These are phyloP conservation scores for Boechera stricta DNA, from an alignment of 345 rosid species.

Conservation along the genomic window DNA sequence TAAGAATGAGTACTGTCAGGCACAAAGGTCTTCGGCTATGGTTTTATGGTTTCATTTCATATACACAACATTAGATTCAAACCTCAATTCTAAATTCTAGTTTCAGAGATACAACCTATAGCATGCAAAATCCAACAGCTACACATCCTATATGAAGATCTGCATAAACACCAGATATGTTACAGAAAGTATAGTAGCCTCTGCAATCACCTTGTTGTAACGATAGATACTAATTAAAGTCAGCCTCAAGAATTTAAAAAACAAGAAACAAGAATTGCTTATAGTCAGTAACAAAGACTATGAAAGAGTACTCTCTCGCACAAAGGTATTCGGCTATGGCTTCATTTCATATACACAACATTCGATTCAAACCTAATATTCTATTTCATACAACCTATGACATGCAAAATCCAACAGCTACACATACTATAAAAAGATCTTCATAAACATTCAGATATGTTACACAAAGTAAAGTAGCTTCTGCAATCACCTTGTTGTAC, in stretches of 20 bases:
- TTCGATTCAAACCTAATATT: neutral
- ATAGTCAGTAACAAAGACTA: slow-evolving; percentile 14
- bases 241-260: neutral
- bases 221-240: no score
- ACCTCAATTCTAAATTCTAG: no score
- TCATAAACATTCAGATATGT: slow-evolving; percentile 11
- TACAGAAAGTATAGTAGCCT: no score
- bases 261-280: neutral
- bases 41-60: no score
- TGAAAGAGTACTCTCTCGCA: neutral
- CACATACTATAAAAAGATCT: neutral
- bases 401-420: slow-evolving; percentile 17
- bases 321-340: neutral
- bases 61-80: no score
- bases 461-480: neutral
- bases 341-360: slow-evolving; percentile 16
- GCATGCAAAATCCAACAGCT: no score
- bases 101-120: no score
- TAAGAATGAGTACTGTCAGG: no score
- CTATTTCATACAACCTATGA: neutral
- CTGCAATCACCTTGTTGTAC: slow-evolving; percentile 78
- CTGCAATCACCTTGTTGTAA: no score
- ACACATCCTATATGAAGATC: no score
- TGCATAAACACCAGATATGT: no score
- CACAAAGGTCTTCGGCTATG: no score